Evolutionary conservation across 73 alveolate genomes (phyloP).

Genomic region (Paramecium sexaurelia): DNA sequence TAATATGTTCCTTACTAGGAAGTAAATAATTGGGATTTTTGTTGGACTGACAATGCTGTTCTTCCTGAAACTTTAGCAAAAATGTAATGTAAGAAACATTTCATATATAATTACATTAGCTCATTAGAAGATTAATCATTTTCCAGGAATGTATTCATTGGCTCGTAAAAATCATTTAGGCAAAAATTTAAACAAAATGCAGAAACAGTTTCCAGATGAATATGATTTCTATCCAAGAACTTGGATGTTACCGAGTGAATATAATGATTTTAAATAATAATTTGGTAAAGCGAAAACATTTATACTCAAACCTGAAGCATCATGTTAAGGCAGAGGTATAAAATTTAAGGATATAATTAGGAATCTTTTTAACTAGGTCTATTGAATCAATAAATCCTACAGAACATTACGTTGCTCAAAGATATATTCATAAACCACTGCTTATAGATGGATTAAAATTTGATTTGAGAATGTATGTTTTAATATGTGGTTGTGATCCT

Average conservation of each 20-base stretch:
- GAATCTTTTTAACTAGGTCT: constrained; percentile 81
- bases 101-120: not conserved
- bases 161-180: constrained; percentile 87
- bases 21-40: constrained; percentile 75
- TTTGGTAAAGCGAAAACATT: constrained; percentile 79
- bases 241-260: constrained; percentile 88
- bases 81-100: constrained; percentile 64
- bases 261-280: constrained; percentile 73
- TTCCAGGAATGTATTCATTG: constrained; percentile 85
- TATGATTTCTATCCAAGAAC: constrained; percentile 88
- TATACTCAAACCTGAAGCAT: constrained; percentile 86
- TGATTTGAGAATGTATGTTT: constrained; percentile 94
- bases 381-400: constrained; percentile 74
- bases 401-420: constrained; percentile 86
- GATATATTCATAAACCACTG: constrained; percentile 92
- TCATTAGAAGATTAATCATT: constrained; percentile 84
- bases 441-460: constrained; percentile 89
- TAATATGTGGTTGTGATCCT: constrained; percentile 93
- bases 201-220: constrained; percentile 77
- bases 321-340: constrained; percentile 83
- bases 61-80: constrained; percentile 70
- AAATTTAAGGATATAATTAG: not conserved
- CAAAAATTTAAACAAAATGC: constrained; percentile 78
- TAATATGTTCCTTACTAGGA: constrained; percentile 64
- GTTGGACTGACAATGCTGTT: constrained; percentile 75